Evolutionary conservation across 805 yeast genomes (phyloP).

Genomic region (Pichia ethanolica): DNA sequence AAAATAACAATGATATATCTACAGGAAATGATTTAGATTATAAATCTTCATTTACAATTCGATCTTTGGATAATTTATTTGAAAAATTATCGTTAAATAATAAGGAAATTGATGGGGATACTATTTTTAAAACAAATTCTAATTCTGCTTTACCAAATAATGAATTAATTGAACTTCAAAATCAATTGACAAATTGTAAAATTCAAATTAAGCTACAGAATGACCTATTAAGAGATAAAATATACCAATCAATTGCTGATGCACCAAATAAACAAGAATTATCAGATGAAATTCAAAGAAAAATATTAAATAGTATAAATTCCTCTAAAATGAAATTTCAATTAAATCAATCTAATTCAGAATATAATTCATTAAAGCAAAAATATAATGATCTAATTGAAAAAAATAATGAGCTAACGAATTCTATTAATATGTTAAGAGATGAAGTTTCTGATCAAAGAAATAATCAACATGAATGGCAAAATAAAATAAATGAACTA

Average conservation of each 20-base stretch:
- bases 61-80: neutral
- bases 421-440: conserved; percentile 12
- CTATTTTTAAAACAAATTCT: neutral
- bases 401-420: conserved; percentile 1
- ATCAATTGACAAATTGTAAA: conserved; percentile 28
- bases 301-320: conserved; percentile 8
- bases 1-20: conserved; percentile 4
- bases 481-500: conserved; percentile 20
- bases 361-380: conserved; percentile 2
- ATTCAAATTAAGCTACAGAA: conserved; percentile 27
- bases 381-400: neutral
- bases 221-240: conserved; percentile 23
- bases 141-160: neutral
- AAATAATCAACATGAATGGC: conserved; percentile 39
- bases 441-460: conserved; percentile 29
- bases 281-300: conserved; percentile 10
- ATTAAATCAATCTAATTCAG: neutral
- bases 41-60: neutral
- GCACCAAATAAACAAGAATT: conserved; percentile 11
- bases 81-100: neutral
- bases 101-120: neutral
- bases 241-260: conserved; percentile 4
- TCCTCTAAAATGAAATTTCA: conserved; percentile 2
- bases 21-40: neutral
- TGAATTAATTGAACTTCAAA: conserved; percentile 24